Base-by-base conservation (phyloP, 768 basidiomycete genomes). In the Leucocoprinus leucothites region DNA sequence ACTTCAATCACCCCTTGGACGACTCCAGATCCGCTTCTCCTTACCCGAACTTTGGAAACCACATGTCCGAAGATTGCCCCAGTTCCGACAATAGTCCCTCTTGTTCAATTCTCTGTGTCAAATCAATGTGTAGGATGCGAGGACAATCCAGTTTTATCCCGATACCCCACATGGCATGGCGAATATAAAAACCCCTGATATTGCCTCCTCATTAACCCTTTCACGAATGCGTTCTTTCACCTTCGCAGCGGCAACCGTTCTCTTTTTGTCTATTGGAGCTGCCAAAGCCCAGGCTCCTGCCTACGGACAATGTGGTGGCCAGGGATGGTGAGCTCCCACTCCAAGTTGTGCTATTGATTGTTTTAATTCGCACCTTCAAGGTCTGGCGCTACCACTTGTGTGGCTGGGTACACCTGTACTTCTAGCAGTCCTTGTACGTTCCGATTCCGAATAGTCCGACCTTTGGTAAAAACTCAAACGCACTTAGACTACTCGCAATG, bases 401-500 rank as follows among this genome's bases (percentile, higher is more conserved):
- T 75, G 11, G 48, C 71, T 25, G 77, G 77, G 5, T 77, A 76
- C 55, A 70, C 65, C 11, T 79, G 78, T 61, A 74, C 72, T 1
- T 64, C 64, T 35, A 69, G 58, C 45, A 79, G 74, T 56, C 62
- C 69, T 51, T 79, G 75, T 76, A 60, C 44, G 66, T 55, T 19
- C 11, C 4, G 9, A 19, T 38, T 1, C 34, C 19, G 22, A n/a
- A 18, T 26, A 28, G 14, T 51, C 19, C 31, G 36, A 9, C 5
- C 38, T 13, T 3, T 38, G 42, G n/a, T 28, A 8, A 1, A 38
- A 22, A 14, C 9, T 24, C 36, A 45, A 25, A 21, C 9, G 31
- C 11, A 31, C 51, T 25, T 60, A 82, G 80, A 77, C 60, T 80
- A 82, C 60, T 82, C 79, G 1, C 81, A 82, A 64, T 82, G 82